These are phyloP conservation scores for Cytospora piceae DNA, from an alignment of 2,329 filamentous ascomycete species.

Conservation along the genomic window DNA sequence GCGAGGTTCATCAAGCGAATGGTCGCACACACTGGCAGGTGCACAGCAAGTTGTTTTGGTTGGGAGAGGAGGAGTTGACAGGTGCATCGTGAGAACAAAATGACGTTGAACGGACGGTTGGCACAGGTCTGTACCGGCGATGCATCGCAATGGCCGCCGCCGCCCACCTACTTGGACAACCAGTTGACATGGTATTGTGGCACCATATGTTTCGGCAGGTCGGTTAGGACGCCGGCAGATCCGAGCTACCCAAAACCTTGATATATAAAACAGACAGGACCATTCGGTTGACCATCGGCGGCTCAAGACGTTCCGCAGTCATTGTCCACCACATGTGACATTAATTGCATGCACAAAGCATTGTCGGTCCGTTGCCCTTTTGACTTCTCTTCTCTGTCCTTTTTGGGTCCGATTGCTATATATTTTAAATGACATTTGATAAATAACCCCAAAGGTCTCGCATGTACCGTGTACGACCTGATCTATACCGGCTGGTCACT, in stretches of 20 bases:
- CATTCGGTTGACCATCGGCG: neutral
- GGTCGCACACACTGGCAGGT: neutral
- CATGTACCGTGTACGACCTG: neutral
- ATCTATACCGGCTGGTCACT: neutral
- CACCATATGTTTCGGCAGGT: neutral
- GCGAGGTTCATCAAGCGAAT: neutral
- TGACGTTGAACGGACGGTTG: slow-evolving; percentile 7
- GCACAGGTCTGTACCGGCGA: neutral
- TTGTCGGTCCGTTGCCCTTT: too few species aligned
- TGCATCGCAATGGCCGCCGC: neutral
- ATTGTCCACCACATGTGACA: neutral
- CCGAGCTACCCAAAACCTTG: neutral
- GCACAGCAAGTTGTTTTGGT: neutral
- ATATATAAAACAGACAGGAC: neutral
- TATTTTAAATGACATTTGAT: too few species aligned
- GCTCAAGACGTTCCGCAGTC: neutral
- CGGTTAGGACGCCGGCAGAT: neutral
- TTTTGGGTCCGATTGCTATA: too few species aligned
- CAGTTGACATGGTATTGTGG: neutral
- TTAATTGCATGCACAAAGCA: too few species aligned
- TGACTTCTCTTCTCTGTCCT: too few species aligned
- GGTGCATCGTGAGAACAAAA: slow-evolving; percentile 3
- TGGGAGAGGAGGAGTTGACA: neutral
- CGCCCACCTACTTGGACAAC: neutral
- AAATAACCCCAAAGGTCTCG: neutral